Evolutionary conservation across 139 green algal genomes (phyloP), one percentile per base, ranked within the genome.

Genomic region (Spirogloea muscicola): DNA sequence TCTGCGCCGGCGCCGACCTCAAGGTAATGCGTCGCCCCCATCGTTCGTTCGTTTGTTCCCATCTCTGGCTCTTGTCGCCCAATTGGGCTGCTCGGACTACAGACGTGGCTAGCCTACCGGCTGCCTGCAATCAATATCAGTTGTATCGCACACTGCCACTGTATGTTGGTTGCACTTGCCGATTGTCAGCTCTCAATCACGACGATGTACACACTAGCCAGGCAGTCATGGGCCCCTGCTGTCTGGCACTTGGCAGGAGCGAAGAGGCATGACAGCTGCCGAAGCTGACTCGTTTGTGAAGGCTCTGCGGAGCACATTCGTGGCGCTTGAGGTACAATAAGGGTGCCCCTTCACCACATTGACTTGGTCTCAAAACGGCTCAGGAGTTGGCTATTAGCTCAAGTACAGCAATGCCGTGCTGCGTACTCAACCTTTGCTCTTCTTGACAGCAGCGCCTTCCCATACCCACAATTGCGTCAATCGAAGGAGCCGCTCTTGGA

Each of bases 1-100:
- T 76, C 67, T 76, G 67, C 58, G 67, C 67, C 27, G 67, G 67
- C 39, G 67, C 67, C 25, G 67, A 76, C 39, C 67, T 76, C 34
- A 76, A 76, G 67, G 67, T 76, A 33, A n/a, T 55, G 46, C 46
- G n/a, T 31, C n/a, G n/a, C 21, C 21, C 21, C 21, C 46, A 55
- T 31, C 46, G 21, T 21, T 21, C 21, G 46, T 21, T 31, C 21
- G 46, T 55, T 31, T 55, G 21, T 55, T 55, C 21, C 21, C 21
- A 21, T 21, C 46, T n/a, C n/a, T n/a, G n/a, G n/a, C n/a, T n/a
- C n/a, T n/a, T n/a, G n/a, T n/a, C n/a, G n/a, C n/a, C n/a, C n/a
- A n/a, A n/a, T n/a, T n/a, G n/a, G n/a, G n/a, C n/a, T n/a, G n/a
- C n/a, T n/a, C n/a, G n/a, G n/a, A n/a, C n/a, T n/a, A n/a, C n/a